Conservation (phyloP, 1,139 yeast genomes). For the Candida tetrigidarum region DNA sequence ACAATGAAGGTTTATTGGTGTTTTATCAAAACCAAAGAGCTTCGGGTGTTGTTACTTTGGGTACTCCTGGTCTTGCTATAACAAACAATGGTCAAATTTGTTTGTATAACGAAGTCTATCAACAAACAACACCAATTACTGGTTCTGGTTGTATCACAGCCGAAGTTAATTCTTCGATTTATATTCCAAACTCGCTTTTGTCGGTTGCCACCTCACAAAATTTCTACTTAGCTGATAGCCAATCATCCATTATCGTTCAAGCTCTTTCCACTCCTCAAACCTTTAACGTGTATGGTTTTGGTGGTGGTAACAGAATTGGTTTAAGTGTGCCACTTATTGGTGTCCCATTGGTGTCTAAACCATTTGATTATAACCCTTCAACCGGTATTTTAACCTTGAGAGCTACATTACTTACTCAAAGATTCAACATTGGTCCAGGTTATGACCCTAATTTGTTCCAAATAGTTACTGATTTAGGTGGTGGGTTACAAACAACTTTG, state of each 20-base stretch:
- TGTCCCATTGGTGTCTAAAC: slow-evolving; percentile 15
- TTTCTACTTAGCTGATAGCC: slow-evolving; percentile 24
- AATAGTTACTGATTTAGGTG: slow-evolving; percentile 21
- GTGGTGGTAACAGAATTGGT: slow-evolving; percentile 33
- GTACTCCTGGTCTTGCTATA: slow-evolving; percentile 23
- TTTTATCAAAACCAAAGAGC: slow-evolving; percentile 26
- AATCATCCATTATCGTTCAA: slow-evolving; percentile 26
- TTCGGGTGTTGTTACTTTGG: slow-evolving; percentile 24
- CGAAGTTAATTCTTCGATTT: slow-evolving; percentile 25
- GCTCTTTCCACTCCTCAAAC: slow-evolving; percentile 24
- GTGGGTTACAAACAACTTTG: slow-evolving; percentile 16
- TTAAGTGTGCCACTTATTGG: slow-evolving; percentile 21
- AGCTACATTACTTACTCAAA: slow-evolving; percentile 15
- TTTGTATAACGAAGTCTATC: slow-evolving; percentile 27
- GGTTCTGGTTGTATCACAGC: slow-evolving; percentile 36
- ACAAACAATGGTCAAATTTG: slow-evolving; percentile 36
- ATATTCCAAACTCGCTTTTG: slow-evolving; percentile 23
- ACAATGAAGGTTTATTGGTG: slow-evolving; percentile 31
- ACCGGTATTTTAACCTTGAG: slow-evolving; percentile 27
- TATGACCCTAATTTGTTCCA: slow-evolving; percentile 18
- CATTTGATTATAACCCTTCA: slow-evolving; percentile 17
- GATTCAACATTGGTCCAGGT: slow-evolving; percentile 29
- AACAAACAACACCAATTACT: slow-evolving; percentile 26
- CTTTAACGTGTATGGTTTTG: slow-evolving; percentile 35
- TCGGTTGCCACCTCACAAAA: slow-evolving; percentile 24